Percentiles rank a stretch among this genome's conserved stretches.
These are phyloP conservation scores for Acrocalymma vagum DNA, from an alignment of 2,329 filamentous ascomycete genomes.

Conservation along the genomic window DNA sequence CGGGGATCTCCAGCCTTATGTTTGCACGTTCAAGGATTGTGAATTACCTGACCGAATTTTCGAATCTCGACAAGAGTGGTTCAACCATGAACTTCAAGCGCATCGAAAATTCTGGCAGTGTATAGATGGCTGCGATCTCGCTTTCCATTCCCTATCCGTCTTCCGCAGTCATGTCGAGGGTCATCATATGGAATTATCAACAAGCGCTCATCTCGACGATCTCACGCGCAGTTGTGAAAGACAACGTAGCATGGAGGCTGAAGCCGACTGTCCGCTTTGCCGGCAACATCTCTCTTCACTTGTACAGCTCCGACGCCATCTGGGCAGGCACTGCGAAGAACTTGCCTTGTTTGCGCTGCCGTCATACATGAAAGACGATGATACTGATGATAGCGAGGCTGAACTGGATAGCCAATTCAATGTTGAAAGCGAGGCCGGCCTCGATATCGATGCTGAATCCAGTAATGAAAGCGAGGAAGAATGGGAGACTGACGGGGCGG, in stretches of 20 bases:
- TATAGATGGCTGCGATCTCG: slow-evolving; percentile 19
- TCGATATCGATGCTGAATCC: no score
- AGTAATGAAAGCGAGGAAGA: no score
- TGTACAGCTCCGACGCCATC: slow-evolving; percentile 18
- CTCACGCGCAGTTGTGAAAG: slow-evolving; percentile 19
- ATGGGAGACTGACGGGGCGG: no score
- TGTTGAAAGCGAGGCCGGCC: no score
- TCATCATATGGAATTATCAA: slow-evolving; percentile 11
- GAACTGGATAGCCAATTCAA: no score
- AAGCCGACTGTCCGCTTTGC: slow-evolving; percentile 14
- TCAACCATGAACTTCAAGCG: slow-evolving; percentile 23
- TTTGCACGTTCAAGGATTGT: slow-evolving; percentile 24
- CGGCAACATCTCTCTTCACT: slow-evolving; percentile 10
- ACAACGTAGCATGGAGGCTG: slow-evolving; percentile 3
- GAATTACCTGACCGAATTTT: slow-evolving; percentile 20
- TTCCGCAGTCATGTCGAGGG: slow-evolving; percentile 13
- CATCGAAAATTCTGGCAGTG: slow-evolving; percentile 27
- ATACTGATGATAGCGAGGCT: slow-evolving; percentile 6
- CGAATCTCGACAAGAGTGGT: slow-evolving; percentile 27
- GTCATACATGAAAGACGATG: slow-evolving; percentile 15
- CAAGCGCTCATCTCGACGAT: slow-evolving; percentile 5
- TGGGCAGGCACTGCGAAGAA: slow-evolving; percentile 30
- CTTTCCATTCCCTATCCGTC: slow-evolving; percentile 4
- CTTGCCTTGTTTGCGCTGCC: slow-evolving; percentile 29
- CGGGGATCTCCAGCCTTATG: slow-evolving; percentile 30